A percentile compares a stretch with the other conserved stretches of the same genome.
phyloP scores from a whole-genome alignment of 2,329 filamentous ascomycete species.

The Fusarium nanum region DNA sequence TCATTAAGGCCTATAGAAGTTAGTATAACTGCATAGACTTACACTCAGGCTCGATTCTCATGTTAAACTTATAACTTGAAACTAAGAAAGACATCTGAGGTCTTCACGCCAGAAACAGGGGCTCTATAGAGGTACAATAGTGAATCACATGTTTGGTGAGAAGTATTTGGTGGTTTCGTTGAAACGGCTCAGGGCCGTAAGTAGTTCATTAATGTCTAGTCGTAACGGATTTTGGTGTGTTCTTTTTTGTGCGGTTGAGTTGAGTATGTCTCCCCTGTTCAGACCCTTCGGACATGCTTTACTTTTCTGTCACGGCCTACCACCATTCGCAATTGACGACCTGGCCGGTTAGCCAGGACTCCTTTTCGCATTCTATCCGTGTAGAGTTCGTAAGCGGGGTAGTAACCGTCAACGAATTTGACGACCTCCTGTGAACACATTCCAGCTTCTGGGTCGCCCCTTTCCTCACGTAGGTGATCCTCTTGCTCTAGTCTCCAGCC shows the following conservation, averaged over 20 bases:
- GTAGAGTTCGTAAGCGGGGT: constrained; percentile 78
- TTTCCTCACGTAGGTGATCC: constrained; percentile 71
- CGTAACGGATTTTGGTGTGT: constrained; percentile 12
- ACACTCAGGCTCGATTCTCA: neutral
- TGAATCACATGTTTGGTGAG: constrained; percentile 24
- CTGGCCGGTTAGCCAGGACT: constrained; percentile 62
- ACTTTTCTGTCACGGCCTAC: constrained; percentile 71
- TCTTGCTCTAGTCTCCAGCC: constrained; percentile 88
- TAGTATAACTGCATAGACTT: neutral
- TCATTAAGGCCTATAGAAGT: neutral
- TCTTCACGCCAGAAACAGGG: neutral
- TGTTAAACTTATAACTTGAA: neutral
- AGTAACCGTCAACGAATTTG: constrained; percentile 77
- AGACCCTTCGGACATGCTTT: constrained; percentile 64
- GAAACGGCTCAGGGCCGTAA: constrained; percentile 31
- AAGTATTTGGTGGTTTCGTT: constrained; percentile 12
- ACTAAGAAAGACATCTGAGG: neutral
- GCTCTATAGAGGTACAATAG: constrained; percentile 27
- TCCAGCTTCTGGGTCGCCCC: constrained; percentile 68
- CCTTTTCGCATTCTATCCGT: constrained; percentile 69
- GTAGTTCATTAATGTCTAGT: constrained; percentile 39
- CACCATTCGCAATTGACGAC: constrained; percentile 70
- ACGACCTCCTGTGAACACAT: constrained; percentile 87
- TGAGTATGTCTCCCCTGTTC: constrained; percentile 2
- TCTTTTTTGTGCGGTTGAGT: constrained; percentile 3